These are phyloP conservation scores for Candida xiaguanensis DNA, from an alignment of 805 yeast genomes.

Conservation along the genomic window DNA sequence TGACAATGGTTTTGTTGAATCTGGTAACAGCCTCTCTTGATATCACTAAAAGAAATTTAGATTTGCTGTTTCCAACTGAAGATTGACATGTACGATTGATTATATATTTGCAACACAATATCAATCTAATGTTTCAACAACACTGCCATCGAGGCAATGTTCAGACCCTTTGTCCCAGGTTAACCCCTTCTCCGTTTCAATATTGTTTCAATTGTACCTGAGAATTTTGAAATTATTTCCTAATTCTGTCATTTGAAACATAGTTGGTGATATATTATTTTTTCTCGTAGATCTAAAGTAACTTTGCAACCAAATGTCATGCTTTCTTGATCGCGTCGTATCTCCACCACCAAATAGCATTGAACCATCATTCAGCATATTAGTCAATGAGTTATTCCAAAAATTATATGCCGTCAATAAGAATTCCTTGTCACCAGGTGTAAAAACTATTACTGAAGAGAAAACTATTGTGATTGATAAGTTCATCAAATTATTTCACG, in stretches of 20 bases:
- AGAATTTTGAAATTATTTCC: not conserved
- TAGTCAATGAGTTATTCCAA: slow-evolving; percentile 40
- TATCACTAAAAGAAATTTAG: not conserved
- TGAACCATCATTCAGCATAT: slow-evolving; percentile 37
- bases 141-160: not conserved
- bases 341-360: slow-evolving; percentile 31
- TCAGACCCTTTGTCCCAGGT: too few relatives aligned
- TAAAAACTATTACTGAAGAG: slow-evolving; percentile 21
- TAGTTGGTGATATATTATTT: too few relatives aligned
- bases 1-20: too few relatives aligned
- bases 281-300: too few relatives aligned
- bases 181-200: not conserved
- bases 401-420: slow-evolving; percentile 34
- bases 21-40: too few relatives aligned
- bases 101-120: not conserved
- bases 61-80: not conserved
- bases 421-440: slow-evolving; percentile 20
- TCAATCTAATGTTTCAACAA: not conserved
- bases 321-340: too few relatives aligned
- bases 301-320: not conserved
- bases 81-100: not conserved
- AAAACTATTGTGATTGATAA: slow-evolving; percentile 22
- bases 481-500: slow-evolving; percentile 31
- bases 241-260: not conserved
- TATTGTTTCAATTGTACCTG: not conserved